Base-by-base conservation (phyloP, 1,284 basidiomycete species). In the Pseudozyma tsukubaensis region DNA sequence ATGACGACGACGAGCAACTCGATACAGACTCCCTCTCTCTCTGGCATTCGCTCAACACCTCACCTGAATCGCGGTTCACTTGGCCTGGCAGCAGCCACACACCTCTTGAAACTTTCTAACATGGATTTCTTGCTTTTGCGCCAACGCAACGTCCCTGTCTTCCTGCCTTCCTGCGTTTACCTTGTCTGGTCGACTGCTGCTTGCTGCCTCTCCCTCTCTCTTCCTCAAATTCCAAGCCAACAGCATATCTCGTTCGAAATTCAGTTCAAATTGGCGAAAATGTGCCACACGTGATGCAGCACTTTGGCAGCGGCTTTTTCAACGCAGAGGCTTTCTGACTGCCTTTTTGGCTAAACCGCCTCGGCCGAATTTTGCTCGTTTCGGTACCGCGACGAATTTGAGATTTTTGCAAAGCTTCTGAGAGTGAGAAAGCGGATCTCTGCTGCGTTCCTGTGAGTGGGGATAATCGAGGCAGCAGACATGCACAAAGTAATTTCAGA, bases 1-100 rank as follows among this genome's bases (percentile, higher is more conserved):
- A 39, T 24, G 35, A 39, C 55, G 58, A 64, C 51, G 58, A 48
- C 34, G 68, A 58, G 34, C 48, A 61, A 37, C 49, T 58, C 24
- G 43, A 44, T 44, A 36, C 64, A 7, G n/a, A 43, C 42, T 52
- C 34, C 9, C 29, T 24, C 49, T 16, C 42, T 36, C 21, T 13
- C 24, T 29, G 32, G 21, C 16, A 47, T 47, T 47, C 45, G 21
- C 24, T 29, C 18, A 8, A 8, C 10, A 45, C n/a, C n/a, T n/a
- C n/a, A n/a, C n/a, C 24, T 29, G 24, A 29, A 29, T 29, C 24
- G 24, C 24, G 3, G 24, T 29, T 29, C 24, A 29, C 24, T 29
- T 29, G 6, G 24, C 24, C 24, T 29, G 24, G 24, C 24, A 29
- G 24, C 24, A 29, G 24, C 24, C 24, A 29, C 24, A 29, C 24